Conservation (phyloP, 805 yeast genomes). For the Saccharomyces kudriavzevii region DNA sequence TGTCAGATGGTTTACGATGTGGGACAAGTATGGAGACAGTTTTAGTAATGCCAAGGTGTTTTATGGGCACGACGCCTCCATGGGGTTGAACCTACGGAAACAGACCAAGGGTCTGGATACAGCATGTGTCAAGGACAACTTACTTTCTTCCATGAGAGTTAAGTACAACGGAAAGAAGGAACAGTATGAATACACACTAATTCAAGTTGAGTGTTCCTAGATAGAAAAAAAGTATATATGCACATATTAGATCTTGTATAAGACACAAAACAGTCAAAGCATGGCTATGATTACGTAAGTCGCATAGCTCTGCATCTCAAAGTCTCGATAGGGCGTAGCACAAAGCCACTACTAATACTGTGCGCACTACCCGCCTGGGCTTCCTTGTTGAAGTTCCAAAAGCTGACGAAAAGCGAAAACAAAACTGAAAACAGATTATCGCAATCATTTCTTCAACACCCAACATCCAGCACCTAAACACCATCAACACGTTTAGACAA, state of each 20-base stretch:
- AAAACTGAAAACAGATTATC: background rate
- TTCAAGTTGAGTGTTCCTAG: slow-evolving; percentile 9
- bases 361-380: background rate
- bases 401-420: background rate
- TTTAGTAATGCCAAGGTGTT: slow-evolving; percentile 38
- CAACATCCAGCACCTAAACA: slow-evolving; percentile 14
- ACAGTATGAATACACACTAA: slow-evolving; percentile 5
- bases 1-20: slow-evolving; percentile 51
- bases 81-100: slow-evolving; percentile 58
- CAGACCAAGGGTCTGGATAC: slow-evolving; percentile 77
- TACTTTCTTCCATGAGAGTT: slow-evolving; percentile 47
- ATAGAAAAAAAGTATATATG: background rate
- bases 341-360: background rate
- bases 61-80: slow-evolving; percentile 84
- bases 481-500: slow-evolving; percentile 6
- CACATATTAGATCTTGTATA: background rate
- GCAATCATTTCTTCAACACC: background rate
- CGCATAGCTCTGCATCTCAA: background rate
- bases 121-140: slow-evolving; percentile 71
- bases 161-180: slow-evolving; percentile 7
- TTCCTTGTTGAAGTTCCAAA: background rate
- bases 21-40: slow-evolving; percentile 34
- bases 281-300: background rate
- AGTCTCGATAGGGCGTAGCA: no score
- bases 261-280: no score